phyloP scores from a whole-genome alignment of 1,284 basidiomycete genomes.

The Ceratobasidium sp. region DNA sequence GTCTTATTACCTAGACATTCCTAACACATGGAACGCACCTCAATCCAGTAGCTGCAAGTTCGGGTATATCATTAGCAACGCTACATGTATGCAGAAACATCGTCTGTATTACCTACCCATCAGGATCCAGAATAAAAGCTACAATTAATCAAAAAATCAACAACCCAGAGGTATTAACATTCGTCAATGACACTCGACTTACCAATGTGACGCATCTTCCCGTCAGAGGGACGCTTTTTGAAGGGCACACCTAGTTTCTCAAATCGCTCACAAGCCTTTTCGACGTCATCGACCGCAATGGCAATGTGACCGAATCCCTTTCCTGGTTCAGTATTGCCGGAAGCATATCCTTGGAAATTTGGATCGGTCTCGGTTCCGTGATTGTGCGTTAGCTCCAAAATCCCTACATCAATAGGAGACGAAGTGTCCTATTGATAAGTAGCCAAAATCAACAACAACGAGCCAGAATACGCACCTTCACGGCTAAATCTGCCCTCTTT shows the following conservation, averaged over 20 bases:
- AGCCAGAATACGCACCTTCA: conserved; percentile 60
- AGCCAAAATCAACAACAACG: conserved; percentile 21
- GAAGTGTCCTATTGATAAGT: background rate
- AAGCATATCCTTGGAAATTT: conserved; percentile 69
- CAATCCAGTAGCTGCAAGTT: conserved; percentile 48
- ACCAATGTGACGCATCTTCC: conserved; percentile 69
- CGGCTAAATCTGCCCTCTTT: conserved; percentile 58
- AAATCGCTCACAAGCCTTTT: conserved; percentile 84
- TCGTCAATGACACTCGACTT: background rate
- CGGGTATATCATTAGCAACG: conserved; percentile 4
- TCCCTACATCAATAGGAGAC: conserved; percentile 57
- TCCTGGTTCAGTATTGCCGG: conserved; percentile 84
- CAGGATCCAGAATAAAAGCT: conserved; percentile 90
- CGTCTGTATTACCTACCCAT: conserved; percentile 55
- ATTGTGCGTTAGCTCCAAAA: conserved; percentile 89
- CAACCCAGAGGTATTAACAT: background rate
- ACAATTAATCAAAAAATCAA: conserved; percentile 55
- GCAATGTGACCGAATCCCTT: conserved; percentile 88
- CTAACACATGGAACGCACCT: too few species aligned
- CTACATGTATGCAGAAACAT: background rate
- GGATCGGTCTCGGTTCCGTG: conserved; percentile 85
- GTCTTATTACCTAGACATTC: too few species aligned
- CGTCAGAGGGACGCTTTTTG: conserved; percentile 87
- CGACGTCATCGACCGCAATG: conserved; percentile 82
- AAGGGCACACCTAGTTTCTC: conserved; percentile 83